Evolutionary conservation across 2,329 filamentous ascomycete genomes (phyloP).

Genomic region (Aspergillus floridensis): DNA sequence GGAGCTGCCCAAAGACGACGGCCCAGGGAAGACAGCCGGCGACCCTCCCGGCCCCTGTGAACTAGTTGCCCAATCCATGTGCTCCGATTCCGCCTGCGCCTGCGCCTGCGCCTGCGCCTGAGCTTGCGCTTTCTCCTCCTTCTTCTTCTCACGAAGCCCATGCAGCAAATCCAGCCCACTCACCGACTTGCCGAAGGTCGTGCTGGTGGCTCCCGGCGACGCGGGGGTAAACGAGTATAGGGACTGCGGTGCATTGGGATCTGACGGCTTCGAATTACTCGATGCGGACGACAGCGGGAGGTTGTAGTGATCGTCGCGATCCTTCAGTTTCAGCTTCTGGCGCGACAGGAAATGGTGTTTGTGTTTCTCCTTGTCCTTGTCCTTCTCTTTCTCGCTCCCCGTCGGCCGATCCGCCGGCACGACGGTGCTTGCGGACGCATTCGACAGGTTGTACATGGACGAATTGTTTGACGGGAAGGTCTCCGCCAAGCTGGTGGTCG

Average conservation of each 20-base stretch:
- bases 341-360: constrained; percentile 66
- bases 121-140: constrained; percentile 59
- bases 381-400: constrained; percentile 41
- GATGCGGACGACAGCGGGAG: constrained; percentile 63
- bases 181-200: constrained; percentile 74
- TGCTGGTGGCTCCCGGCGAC: constrained; percentile 58
- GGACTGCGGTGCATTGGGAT: constrained; percentile 61
- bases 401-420: constrained; percentile 49
- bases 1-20: constrained; percentile 37
- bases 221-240: constrained; percentile 66
- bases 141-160: constrained; percentile 77
- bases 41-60: constrained; percentile 24
- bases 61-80: constrained; percentile 34
- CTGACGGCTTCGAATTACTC: constrained; percentile 63
- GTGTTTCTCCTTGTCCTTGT: constrained; percentile 46
- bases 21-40: constrained; percentile 32
- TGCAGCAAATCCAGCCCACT: constrained; percentile 77
- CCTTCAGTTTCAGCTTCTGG: constrained; percentile 63
- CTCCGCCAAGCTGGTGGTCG: constrained; percentile 59
- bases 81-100: constrained; percentile 34
- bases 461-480: constrained; percentile 52
- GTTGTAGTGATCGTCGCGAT: constrained; percentile 57
- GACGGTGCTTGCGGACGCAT: constrained; percentile 61
- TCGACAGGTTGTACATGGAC: constrained; percentile 60
- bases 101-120: neutral